Conservation (phyloP, 129 eudicot species). For the carrot (Daucus carota) region DNA sequence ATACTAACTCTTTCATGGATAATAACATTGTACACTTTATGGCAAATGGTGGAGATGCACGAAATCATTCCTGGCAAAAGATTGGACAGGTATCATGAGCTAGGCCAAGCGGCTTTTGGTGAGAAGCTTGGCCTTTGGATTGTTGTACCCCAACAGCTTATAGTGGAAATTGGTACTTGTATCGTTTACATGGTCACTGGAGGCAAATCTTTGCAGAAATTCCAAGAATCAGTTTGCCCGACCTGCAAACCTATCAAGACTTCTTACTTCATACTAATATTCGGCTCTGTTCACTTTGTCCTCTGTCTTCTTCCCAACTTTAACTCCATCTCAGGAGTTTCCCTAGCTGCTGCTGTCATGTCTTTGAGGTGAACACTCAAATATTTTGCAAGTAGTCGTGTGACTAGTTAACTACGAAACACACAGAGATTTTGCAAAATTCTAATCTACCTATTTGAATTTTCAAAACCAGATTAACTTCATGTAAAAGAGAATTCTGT, state of each 20-base stretch:
- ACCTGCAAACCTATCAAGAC: slow-evolving; percentile 5
- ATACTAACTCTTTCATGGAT: slow-evolving; percentile 3
- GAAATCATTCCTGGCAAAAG: background rate
- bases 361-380: background rate
- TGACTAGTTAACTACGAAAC: background rate
- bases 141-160: slow-evolving; percentile 7
- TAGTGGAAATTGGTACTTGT: slow-evolving; percentile 5
- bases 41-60: slow-evolving; percentile 10
- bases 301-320: slow-evolving; percentile 6
- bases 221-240: slow-evolving; percentile 6
- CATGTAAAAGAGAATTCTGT: too few species aligned
- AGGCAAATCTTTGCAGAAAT: slow-evolving; percentile 8
- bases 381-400: background rate
- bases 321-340: background rate
- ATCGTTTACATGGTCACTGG: slow-evolving; percentile 8
- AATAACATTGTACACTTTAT: background rate
- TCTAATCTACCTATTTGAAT: background rate
- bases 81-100: slow-evolving; percentile 2
- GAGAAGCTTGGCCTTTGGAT: slow-evolving; percentile 8
- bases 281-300: slow-evolving; percentile 3
- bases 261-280: slow-evolving; percentile 2
- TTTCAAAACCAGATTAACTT: too few species aligned
- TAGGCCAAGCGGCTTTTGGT: slow-evolving; percentile 7
- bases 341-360: slow-evolving; percentile 7
- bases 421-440: background rate